Evolutionary conservation across 495 filamentous ascomycete species (phyloP).

Genomic region (Aspergillus taichungensis): DNA sequence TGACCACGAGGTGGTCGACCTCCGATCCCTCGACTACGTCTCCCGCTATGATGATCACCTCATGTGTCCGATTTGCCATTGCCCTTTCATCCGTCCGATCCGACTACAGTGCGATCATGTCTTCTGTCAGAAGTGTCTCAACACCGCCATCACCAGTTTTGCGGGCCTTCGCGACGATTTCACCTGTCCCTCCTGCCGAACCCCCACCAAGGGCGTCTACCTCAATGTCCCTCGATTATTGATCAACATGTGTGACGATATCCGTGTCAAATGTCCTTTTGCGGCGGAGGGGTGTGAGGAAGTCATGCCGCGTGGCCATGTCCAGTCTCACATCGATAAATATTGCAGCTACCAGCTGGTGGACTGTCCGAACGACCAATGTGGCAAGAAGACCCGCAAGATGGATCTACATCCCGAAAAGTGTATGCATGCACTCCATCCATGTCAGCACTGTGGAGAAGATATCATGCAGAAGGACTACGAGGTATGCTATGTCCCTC

Average conservation of each 20-base stretch:
- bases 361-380: constrained; percentile 48
- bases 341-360: constrained; percentile 63
- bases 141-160: constrained; percentile 44
- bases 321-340: constrained; percentile 64
- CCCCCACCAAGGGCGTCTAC: constrained; percentile 27
- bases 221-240: constrained; percentile 45
- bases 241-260: constrained; percentile 62
- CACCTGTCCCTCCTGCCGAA: constrained; percentile 40
- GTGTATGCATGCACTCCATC: constrained; percentile 48
- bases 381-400: constrained; percentile 41
- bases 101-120: constrained; percentile 64
- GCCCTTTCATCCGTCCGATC: constrained; percentile 63
- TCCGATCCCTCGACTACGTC: constrained; percentile 63
- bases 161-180: constrained; percentile 31
- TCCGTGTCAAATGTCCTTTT: constrained; percentile 66
- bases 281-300: constrained; percentile 52
- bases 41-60: constrained; percentile 64
- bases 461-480: constrained; percentile 50
- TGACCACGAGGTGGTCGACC: constrained; percentile 44
- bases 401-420: constrained; percentile 34
- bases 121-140: constrained; percentile 68
- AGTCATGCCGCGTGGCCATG: constrained; percentile 52
- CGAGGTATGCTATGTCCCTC: constrained; percentile 30
- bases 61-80: constrained; percentile 76
- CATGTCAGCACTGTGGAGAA: constrained; percentile 46